phyloP scores from a whole-genome alignment of 1,284 basidiomycete genomes.

The Grifola frondosa region DNA sequence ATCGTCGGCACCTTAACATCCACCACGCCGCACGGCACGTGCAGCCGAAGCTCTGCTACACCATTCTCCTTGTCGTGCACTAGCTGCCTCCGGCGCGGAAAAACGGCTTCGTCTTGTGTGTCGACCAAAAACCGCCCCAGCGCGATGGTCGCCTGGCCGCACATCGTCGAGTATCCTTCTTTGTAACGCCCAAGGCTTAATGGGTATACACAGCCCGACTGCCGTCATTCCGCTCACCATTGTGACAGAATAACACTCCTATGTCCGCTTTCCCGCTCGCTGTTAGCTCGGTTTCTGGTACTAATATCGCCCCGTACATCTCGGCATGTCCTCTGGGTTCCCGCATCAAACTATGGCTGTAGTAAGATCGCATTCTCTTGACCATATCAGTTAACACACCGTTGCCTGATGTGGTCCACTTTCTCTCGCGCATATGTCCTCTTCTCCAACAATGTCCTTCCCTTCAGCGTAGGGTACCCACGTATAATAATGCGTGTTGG shows the following conservation, averaged over 20 bases:
- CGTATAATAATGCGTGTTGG: constrained; percentile 40
- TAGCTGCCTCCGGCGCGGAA: constrained; percentile 34
- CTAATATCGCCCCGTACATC: constrained; percentile 47
- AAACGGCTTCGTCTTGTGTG: constrained; percentile 32
- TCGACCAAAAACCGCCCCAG: constrained; percentile 44
- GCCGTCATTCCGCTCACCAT: constrained; percentile 28
- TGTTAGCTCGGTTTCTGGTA: constrained; percentile 39
- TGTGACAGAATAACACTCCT: constrained; percentile 47
- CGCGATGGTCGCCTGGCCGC: constrained; percentile 47
- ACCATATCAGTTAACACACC: constrained; percentile 23
- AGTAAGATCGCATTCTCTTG: too few relatives aligned
- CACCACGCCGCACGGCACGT: constrained; percentile 42
- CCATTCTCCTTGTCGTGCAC: constrained; percentile 19
- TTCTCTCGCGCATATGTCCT: constrained; percentile 30
- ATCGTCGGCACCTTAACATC: constrained; percentile 32
- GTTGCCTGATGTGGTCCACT: constrained; percentile 33
- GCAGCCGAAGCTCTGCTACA: constrained; percentile 31
- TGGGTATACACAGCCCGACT: not conserved
- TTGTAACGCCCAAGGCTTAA: too few relatives aligned
- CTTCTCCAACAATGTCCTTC: constrained; percentile 37
- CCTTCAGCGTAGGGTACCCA: constrained; percentile 35
- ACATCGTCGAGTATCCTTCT: constrained; percentile 51
- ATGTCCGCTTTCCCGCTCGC: constrained; percentile 38
- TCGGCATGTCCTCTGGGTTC: constrained; percentile 46
- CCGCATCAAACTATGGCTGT: constrained; percentile 33